phyloP scores from a whole-genome alignment of 805 yeast genomes.

The Wickerhamiella vanderwaltii region DNA sequence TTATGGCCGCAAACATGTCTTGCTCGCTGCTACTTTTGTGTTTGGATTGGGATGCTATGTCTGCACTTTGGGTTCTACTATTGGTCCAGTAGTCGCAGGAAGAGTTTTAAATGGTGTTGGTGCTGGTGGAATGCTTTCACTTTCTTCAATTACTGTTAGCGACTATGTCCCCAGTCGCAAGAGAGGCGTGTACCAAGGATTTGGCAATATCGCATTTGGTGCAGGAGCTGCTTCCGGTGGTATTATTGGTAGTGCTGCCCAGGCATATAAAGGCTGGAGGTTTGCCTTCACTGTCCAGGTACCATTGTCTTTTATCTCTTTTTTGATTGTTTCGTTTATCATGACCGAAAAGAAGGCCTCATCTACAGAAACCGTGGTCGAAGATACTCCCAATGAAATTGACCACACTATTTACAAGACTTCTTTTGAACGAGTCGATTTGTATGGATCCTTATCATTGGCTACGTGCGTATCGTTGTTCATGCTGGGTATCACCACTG shows the following conservation, averaged over 20 bases:
- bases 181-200: slow-evolving; percentile 74
- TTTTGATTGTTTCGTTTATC: slow-evolving; percentile 25
- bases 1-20: slow-evolving; percentile 30
- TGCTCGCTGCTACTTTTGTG: slow-evolving; percentile 32
- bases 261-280: slow-evolving; percentile 53
- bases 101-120: slow-evolving; percentile 78
- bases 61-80: slow-evolving; percentile 41
- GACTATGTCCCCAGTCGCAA: slow-evolving; percentile 68
- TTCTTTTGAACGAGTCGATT: slow-evolving; percentile 50
- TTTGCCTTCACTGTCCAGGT: slow-evolving; percentile 33
- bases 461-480: slow-evolving; percentile 45
- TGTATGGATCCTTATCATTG: slow-evolving; percentile 49
- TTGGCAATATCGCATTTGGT: slow-evolving; percentile 65
- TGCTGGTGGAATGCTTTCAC: slow-evolving; percentile 76
- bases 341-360: slow-evolving; percentile 15
- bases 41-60: slow-evolving; percentile 39
- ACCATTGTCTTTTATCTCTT: slow-evolving; percentile 30
- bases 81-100: slow-evolving; percentile 54
- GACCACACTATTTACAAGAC: slow-evolving; percentile 29
- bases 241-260: slow-evolving; percentile 40
- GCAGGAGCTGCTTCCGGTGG: slow-evolving; percentile 74
- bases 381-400: slow-evolving; percentile 10
- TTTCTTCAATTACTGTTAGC: slow-evolving; percentile 62
- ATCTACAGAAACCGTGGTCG: slow-evolving; percentile 23
- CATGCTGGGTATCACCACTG: slow-evolving; percentile 54